Evolutionary conservation across 2,329 filamentous ascomycete genomes (phyloP).

Genomic region (Amphichorda felina): DNA sequence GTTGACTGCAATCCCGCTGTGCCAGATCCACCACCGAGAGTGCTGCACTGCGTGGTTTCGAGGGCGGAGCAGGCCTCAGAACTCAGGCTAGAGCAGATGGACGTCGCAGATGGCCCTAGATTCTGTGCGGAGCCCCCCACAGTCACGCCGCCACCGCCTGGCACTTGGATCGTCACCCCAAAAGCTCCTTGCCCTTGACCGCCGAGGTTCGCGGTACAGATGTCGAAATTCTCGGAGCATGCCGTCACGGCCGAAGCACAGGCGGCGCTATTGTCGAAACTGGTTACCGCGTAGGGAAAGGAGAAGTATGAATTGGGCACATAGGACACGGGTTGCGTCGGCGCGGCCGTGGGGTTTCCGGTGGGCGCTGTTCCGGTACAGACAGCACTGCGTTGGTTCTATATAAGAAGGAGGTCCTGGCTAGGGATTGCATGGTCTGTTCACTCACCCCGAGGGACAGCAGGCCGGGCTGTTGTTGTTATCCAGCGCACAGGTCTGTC

Average conservation of each 20-base stretch:
- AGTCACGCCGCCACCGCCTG: slow-evolving; percentile 39
- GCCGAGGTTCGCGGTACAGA: slow-evolving; percentile 38
- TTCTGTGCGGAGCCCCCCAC: slow-evolving; percentile 27
- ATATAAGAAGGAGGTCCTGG: not conserved
- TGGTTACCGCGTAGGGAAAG: slow-evolving; percentile 45
- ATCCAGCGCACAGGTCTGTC: slow-evolving; percentile 38
- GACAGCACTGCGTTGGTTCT: slow-evolving; percentile 26
- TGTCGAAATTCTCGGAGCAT: slow-evolving; percentile 41
- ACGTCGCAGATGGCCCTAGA: slow-evolving; percentile 33
- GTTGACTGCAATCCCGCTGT: no score
- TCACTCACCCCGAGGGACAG: slow-evolving; percentile 36
- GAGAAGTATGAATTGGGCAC: slow-evolving; percentile 47
- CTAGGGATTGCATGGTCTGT: not conserved
- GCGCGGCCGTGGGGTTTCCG: slow-evolving; percentile 17
- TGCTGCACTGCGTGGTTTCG: slow-evolving; percentile 25
- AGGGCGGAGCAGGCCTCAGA: slow-evolving; percentile 36
- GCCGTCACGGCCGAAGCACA: slow-evolving; percentile 38
- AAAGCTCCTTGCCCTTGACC: slow-evolving; percentile 25
- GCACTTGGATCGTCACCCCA: slow-evolving; percentile 44
- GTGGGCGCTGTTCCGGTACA: slow-evolving; percentile 44
- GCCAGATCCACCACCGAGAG: slow-evolving; percentile 6
- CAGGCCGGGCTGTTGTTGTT: slow-evolving; percentile 36
- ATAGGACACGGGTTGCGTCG: slow-evolving; percentile 31
- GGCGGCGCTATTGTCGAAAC: slow-evolving; percentile 35
- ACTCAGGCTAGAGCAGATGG: slow-evolving; percentile 44